Conservation (phyloP, 1,284 basidiomycete species). For the Hemileia vastatrix region DNA sequence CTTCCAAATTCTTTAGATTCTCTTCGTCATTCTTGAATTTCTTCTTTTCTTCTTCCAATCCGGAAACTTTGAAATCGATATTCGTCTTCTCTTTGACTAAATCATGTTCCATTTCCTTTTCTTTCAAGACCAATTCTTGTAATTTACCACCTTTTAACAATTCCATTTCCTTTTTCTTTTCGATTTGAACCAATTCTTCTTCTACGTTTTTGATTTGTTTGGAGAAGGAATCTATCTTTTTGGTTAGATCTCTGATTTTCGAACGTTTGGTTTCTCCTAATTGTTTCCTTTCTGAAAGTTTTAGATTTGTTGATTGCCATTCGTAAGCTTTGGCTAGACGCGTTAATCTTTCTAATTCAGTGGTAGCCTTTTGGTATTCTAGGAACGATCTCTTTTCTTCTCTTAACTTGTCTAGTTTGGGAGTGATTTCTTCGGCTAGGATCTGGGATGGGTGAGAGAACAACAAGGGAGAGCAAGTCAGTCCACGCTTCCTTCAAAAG, state of each 20-base stretch:
- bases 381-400: conserved; percentile 44
- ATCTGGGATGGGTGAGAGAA: conserved; percentile 17
- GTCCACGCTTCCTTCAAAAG: neutral
- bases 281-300: conserved; percentile 28
- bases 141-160: conserved; percentile 36
- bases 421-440: conserved; percentile 42
- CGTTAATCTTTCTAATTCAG: conserved; percentile 40
- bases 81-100: conserved; percentile 38
- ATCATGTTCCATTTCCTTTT: conserved; percentile 36
- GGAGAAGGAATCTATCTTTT: too few species aligned
- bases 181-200: too few species aligned
- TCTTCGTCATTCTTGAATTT: too few species aligned
- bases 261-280: conserved; percentile 27
- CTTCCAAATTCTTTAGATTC: too few species aligned
- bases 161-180: too few species aligned
- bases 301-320: conserved; percentile 34
- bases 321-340: conserved; percentile 41
- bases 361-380: conserved; percentile 41
- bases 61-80: conserved; percentile 35
- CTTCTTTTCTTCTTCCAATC: conserved; percentile 37
- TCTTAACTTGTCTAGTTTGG: conserved; percentile 42
- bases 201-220: conserved; percentile 37
- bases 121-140: conserved; percentile 30
- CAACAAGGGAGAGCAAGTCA: neutral
- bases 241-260: conserved; percentile 26